Evolutionary conservation across 2,329 filamentous ascomycete genomes (phyloP).

Genomic region (Ceratocystiopsis sp.): DNA sequence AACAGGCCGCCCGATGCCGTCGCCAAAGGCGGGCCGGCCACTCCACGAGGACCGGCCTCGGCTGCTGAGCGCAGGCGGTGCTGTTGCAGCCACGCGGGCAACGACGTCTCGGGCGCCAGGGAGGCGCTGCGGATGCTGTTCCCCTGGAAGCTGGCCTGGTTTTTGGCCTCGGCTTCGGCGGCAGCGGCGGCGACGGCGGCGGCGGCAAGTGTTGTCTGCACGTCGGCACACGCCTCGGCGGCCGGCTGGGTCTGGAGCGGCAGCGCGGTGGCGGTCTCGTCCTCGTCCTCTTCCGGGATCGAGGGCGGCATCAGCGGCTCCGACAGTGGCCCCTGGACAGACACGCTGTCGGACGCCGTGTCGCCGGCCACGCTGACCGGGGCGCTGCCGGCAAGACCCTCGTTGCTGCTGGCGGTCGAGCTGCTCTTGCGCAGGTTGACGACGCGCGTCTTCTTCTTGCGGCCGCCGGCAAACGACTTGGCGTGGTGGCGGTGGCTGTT

Average conservation of each 20-base stretch:
- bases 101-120: neutral
- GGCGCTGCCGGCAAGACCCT: conserved; percentile 22
- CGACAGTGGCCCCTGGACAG: conserved; percentile 42
- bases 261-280: too few relatives aligned
- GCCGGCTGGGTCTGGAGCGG: too few relatives aligned
- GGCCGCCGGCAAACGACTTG: conserved; percentile 38
- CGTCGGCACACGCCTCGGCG: too few relatives aligned
- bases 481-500: conserved; percentile 36
- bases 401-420: conserved; percentile 12
- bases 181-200: neutral
- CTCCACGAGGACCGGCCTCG: too few relatives aligned
- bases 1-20: conserved; percentile 2
- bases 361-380: conserved; percentile 34
- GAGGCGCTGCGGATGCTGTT: neutral
- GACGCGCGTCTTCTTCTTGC: conserved; percentile 71
- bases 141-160: conserved; percentile 1
- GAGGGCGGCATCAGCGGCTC: conserved; percentile 39
- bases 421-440: conserved; percentile 60
- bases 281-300: conserved; percentile 40
- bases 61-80: neutral
- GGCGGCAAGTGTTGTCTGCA: neutral
- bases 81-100: conserved; percentile 2
- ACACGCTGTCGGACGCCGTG: conserved; percentile 25
- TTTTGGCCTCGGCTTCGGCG: neutral
- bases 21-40: too few relatives aligned